These are phyloP conservation scores for Rhynchospora pubera DNA, from an alignment of 176 grass and related monocot genomes.

Conservation along the genomic window DNA sequence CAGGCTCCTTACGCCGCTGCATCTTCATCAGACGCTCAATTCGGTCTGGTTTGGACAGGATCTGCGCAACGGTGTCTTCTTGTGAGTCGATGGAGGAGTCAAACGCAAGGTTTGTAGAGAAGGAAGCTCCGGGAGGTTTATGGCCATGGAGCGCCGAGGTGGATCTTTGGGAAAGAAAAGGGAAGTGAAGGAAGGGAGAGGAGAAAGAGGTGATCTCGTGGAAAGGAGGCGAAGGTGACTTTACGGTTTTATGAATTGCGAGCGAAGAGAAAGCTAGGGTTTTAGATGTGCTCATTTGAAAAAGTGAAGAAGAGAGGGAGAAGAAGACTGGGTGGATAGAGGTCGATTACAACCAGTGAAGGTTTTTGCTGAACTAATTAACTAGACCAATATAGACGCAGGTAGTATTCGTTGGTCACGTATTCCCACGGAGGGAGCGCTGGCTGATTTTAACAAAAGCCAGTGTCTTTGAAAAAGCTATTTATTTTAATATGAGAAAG, in stretches of 20 bases:
- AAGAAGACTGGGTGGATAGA: not conserved
- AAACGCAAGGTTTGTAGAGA: conserved; percentile 3
- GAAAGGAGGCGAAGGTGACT: not conserved
- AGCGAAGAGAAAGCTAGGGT: not conserved
- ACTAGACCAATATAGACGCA: no score
- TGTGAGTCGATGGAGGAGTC: conserved; percentile 1
- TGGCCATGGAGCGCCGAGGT: not conserved
- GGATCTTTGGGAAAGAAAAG: conserved; percentile 1
- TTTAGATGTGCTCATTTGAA: conserved; percentile 17
- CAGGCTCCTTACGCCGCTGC: conserved; percentile 47
- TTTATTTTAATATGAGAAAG: no score
- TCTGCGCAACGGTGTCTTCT: conserved; percentile 58
- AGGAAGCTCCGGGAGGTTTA: not conserved
- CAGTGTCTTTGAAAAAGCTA: no score
- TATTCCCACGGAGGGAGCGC: no score
- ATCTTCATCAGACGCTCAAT: conserved; percentile 88
- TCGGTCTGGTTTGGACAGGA: conserved; percentile 35
- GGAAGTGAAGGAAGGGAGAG: not conserved
- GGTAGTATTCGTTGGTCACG: no score
- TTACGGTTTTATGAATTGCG: conserved; percentile 16
- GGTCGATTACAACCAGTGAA: not conserved
- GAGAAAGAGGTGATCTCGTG: not conserved
- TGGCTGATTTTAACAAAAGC: no score
- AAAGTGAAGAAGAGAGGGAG: not conserved
- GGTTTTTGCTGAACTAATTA: no score